These are phyloP conservation scores for Kingdonia uniflora DNA, from an alignment of 164 flowering plant species.

Conservation along the genomic window DNA sequence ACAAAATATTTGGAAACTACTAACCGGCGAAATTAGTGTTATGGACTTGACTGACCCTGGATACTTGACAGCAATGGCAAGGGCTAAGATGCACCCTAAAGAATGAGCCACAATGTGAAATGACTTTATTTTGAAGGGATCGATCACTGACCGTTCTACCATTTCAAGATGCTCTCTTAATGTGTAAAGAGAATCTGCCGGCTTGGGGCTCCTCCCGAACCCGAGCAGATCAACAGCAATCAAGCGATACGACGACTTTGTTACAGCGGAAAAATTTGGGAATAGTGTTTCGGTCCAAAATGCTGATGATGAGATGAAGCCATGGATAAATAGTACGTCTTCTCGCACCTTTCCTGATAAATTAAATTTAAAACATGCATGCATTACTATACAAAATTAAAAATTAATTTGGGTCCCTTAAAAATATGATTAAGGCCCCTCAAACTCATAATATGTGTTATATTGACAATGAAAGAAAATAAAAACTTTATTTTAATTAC, in stretches of 20 bases:
- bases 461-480: too few species aligned
- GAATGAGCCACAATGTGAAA: conserved; percentile 99
- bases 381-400: too few species aligned
- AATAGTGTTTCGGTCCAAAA: conserved; percentile 94
- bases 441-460: too few species aligned
- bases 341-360: conserved; percentile 19
- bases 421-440: too few species aligned
- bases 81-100: conserved; percentile 85
- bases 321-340: conserved; percentile 87
- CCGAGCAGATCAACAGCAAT: conserved; percentile 83
- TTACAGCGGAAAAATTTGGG: conserved; percentile 57
- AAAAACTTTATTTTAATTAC: conserved; percentile 18
- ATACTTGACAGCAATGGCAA: conserved; percentile 74
- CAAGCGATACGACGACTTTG: conserved; percentile 54
- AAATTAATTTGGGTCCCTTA: too few species aligned
- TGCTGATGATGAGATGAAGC: conserved; percentile 82
- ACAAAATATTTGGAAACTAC: conserved; percentile 8
- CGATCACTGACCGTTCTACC: conserved; percentile 72
- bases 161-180: conserved; percentile 75
- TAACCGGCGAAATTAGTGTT: conserved; percentile 86
- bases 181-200: conserved; percentile 79
- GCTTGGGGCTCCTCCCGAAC: conserved; percentile 91
- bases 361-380: too few species aligned
- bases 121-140: conserved; percentile 51
- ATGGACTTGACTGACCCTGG: conserved; percentile 75